Evolutionary conservation across 352 stramenopile species (phyloP).

Genomic region (Globisporangium heterothallicum): DNA sequence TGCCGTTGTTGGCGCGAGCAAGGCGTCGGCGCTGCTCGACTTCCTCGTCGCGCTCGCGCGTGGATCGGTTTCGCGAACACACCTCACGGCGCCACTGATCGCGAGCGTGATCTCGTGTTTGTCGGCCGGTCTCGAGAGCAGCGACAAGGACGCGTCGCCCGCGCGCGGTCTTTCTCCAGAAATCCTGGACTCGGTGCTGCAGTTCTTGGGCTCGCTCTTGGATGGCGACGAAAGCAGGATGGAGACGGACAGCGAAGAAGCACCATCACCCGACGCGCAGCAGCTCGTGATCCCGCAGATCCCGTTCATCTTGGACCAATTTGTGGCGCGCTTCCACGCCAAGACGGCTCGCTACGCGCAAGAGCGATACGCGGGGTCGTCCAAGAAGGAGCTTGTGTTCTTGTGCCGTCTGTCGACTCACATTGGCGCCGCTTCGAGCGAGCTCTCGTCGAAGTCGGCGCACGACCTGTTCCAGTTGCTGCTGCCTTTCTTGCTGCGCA

Average conservation of each 20-base stretch:
- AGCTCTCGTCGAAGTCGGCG: constrained; percentile 23
- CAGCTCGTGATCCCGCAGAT: constrained; percentile 64
- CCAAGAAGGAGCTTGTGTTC: constrained; percentile 75
- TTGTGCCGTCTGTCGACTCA: constrained; percentile 72
- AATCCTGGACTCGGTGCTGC: constrained; percentile 63
- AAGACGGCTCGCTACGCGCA: constrained; percentile 72
- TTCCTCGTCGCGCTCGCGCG: constrained; percentile 61
- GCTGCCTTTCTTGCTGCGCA: constrained; percentile 79
- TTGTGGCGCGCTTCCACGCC: constrained; percentile 75
- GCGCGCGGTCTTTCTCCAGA: constrained; percentile 53
- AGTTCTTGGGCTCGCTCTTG: constrained; percentile 76
- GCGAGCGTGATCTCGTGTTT: constrained; percentile 62
- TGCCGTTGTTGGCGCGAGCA: constrained; percentile 64
- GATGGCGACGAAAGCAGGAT: constrained; percentile 52
- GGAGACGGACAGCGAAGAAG: constrained; percentile 18
- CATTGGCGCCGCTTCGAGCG: constrained; percentile 28
- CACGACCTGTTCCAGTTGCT: constrained; percentile 83
- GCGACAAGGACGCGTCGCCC: constrained; percentile 16
- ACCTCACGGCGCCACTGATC: constrained; percentile 33
- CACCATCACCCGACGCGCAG: too few species aligned
- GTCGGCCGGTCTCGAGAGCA: constrained; percentile 41
- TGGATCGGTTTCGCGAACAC: constrained; percentile 30
- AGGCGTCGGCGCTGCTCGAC: constrained; percentile 73
- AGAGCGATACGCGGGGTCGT: constrained; percentile 75
- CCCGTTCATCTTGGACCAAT: constrained; percentile 72